Base-by-base conservation (phyloP, 768 basidiomycete species). In the Tylopilus plumbeoviolaceoides region DNA sequence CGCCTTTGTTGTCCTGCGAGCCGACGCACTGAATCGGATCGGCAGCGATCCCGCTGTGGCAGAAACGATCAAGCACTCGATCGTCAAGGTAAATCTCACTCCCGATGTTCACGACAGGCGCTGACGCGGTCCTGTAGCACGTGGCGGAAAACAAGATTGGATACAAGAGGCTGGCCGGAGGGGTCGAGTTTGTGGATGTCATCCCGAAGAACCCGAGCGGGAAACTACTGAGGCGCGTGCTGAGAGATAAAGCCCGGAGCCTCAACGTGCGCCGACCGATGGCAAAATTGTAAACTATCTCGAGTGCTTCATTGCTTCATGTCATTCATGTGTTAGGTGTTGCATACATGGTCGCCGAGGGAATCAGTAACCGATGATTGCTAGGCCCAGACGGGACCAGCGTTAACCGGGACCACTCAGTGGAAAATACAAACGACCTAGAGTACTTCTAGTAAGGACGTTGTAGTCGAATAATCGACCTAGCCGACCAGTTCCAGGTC, bases 201-300 rank as follows among this genome's bases (percentile, higher is more conserved):
- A 78, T 87, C 38, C 86, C 85, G 3, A 87, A 83, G 74, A 86
- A 84, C 59, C 82, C 85, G 3, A 83, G 82, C 21, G 85, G 86
- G n/a, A 85, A 85, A 64, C 74, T 84, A 43, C 74, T 84, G 30
- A 65, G 80, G 43, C 78, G 82, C 28, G 67, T 83, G 11, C 64
- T 85, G 21, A 71, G 82, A 33, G 81, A 82, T 20, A 62, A 71
- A 55, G 83, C 81, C 2, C 75, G 72, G 40, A 52, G 27, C 21
- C 12, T 50, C 49, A 57, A 27, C 27, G 12, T n/a, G 18, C 54
- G 10, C 30, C 30, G 44, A 10, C 23, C 44, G 1, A 59, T 48
- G 40, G 61, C 67, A 39, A 73, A 66, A 46, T 59, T 72, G 9
- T 73, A 59, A 70, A 11, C 30, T 40, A 8, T 18, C 38, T 39